Evolutionary conservation across 345 rosid genomes (phyloP).

Genomic region (Gossypium bickii): DNA sequence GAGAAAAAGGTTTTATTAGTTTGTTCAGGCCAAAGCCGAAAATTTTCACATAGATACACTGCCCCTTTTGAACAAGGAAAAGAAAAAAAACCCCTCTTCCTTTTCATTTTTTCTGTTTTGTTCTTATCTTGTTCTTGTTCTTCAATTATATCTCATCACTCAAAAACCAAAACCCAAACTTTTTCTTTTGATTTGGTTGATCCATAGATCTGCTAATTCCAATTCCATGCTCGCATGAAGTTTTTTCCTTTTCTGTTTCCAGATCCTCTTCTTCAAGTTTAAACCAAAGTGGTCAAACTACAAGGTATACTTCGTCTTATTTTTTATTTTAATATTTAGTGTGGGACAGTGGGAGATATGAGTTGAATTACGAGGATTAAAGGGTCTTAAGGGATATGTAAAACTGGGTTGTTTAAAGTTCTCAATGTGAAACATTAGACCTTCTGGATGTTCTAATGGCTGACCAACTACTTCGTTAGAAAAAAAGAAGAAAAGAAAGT

Average conservation of each 20-base stretch:
- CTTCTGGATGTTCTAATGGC: constrained; percentile 28
- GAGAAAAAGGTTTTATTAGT: not conserved
- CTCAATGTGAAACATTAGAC: constrained; percentile 34
- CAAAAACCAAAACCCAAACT: not conserved
- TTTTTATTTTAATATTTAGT: not conserved
- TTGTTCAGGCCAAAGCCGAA: not conserved
- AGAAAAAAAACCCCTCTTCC: not conserved
- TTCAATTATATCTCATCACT: constrained; percentile 12
- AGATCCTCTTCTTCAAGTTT: constrained; percentile 25
- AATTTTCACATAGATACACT: not conserved
- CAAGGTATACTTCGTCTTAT: constrained; percentile 28
- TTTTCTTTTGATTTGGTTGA: constrained; percentile 26
- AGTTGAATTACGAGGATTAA: constrained; percentile 20
- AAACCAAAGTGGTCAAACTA: constrained; percentile 17
- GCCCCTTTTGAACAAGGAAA: not conserved
- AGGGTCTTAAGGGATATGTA: constrained; percentile 15
- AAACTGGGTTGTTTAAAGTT: not conserved
- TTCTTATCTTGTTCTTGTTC: not conserved
- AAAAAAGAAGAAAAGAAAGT: not conserved
- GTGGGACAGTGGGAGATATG: not conserved
- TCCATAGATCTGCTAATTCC: constrained; percentile 51
- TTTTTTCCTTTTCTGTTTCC: constrained; percentile 16
- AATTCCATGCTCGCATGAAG: constrained; percentile 29
- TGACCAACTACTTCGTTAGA: constrained; percentile 15
- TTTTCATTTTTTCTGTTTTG: not conserved